A percentile compares a stretch with the other conserved stretches of the same genome.
Conservation (phyloP, 2,329 filamentous ascomycete genomes). For the Aspergillus awamori region DNA sequence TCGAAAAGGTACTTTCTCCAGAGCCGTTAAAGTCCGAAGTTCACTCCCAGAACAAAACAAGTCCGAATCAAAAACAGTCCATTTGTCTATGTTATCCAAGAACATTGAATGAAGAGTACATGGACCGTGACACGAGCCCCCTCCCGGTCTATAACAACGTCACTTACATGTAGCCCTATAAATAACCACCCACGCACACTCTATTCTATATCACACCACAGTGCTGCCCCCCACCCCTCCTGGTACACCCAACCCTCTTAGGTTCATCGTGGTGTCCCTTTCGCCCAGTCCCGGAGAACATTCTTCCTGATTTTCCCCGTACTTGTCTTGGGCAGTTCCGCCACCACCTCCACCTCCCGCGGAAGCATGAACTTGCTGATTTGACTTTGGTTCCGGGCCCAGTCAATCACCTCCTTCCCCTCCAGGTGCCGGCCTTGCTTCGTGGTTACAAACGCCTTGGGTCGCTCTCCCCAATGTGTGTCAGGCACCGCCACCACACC, state of each 20-base stretch:
- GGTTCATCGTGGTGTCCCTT: conserved; percentile 38
- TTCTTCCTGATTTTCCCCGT: conserved; percentile 98
- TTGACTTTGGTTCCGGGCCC: conserved; percentile 77
- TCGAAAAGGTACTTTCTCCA: too few relatives aligned
- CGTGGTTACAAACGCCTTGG: conserved; percentile 88
- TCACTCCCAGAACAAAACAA: too few relatives aligned
- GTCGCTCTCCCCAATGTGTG: conserved; percentile 92
- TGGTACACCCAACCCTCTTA: not conserved
- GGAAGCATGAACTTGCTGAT: conserved; percentile 92
- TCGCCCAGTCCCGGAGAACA: conserved; percentile 83
- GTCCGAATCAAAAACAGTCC: too few relatives aligned
- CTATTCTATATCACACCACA: not conserved
- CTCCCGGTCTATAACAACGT: too few relatives aligned
- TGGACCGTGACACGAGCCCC: too few relatives aligned
- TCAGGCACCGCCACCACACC: conserved; percentile 87
- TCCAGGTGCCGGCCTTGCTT: conserved; percentile 65
- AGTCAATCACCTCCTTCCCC: conserved; percentile 74
- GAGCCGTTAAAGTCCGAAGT: too few relatives aligned
- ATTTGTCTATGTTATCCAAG: too few relatives aligned
- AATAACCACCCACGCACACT: too few relatives aligned
- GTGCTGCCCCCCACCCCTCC: not conserved
- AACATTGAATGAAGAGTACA: too few relatives aligned
- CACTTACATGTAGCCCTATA: too few relatives aligned
- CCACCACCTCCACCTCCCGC: conserved; percentile 73
- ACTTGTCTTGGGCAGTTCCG: conserved; percentile 91